Evolutionary conservation across 2,329 filamentous ascomycete species (phyloP).

Genomic region (Botrytis tulipae): DNA sequence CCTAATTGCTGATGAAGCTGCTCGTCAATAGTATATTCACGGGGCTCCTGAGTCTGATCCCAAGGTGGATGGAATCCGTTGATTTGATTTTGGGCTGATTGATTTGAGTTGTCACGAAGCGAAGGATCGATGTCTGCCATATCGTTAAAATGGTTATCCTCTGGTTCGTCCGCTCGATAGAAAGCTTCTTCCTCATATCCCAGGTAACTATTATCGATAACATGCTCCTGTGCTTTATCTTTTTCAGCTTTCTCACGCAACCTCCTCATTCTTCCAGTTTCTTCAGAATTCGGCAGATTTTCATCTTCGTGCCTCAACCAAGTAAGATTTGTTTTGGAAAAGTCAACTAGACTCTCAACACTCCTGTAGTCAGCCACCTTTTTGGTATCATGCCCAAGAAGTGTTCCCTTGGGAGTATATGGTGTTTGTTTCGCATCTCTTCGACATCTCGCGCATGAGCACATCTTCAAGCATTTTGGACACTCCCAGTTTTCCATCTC

Average conservation of each 20-base stretch:
- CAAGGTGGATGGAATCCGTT: neutral
- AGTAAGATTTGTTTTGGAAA: conserved; percentile 79
- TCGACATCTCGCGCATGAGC: conserved; percentile 80
- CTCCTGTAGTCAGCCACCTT: conserved; percentile 88
- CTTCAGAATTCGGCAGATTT: conserved; percentile 43
- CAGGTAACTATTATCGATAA: conserved; percentile 30
- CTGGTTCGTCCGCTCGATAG: conserved; percentile 13
- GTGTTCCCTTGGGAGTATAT: conserved; percentile 82
- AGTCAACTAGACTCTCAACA: conserved; percentile 87
- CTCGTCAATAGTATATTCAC: neutral
- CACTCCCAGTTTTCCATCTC: conserved; percentile 83
- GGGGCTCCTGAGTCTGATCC: neutral
- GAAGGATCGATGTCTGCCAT: conserved; percentile 37
- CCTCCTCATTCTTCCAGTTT: conserved; percentile 41
- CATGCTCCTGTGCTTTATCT: conserved; percentile 35
- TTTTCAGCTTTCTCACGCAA: conserved; percentile 39
- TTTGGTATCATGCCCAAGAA: conserved; percentile 87
- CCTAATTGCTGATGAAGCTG: conserved; percentile 12
- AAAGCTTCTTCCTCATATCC: conserved; percentile 22
- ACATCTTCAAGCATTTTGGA: conserved; percentile 80
- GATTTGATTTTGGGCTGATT: neutral
- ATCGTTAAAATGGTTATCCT: conserved; percentile 24
- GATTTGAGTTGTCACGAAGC: conserved; percentile 26
- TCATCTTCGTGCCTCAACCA: conserved; percentile 69
- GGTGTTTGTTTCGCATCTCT: conserved; percentile 65